Evolutionary conservation across 345 rosid species (phyloP).

Genomic region (Jatropha curcas): DNA sequence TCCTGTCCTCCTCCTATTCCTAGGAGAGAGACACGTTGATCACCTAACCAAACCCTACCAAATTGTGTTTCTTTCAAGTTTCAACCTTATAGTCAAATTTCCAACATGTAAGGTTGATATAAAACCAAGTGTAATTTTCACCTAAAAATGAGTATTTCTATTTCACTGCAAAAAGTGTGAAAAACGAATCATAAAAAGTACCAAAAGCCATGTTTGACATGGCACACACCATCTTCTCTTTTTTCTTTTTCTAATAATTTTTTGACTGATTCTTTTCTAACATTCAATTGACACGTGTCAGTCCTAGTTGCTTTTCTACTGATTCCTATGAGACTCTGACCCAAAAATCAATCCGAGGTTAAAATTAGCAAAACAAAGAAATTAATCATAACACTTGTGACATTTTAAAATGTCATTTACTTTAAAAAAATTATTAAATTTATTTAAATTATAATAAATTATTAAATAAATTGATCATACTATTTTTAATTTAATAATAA

Average conservation of each 20-base stretch:
- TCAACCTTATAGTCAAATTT: not conserved
- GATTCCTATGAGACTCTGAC: not conserved
- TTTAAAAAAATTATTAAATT: too few relatives aligned
- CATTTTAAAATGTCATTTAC: too few relatives aligned
- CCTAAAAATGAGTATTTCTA: not conserved
- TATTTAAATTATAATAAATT: too few relatives aligned
- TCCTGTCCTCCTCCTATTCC: too few relatives aligned
- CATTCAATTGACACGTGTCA: constrained; percentile 1
- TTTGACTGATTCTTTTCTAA: constrained; percentile 14
- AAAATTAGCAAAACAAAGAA: not conserved
- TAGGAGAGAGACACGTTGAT: too few relatives aligned
- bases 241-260: too few relatives aligned
- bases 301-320: not conserved
- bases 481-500: too few relatives aligned
- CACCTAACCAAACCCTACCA: too few relatives aligned
- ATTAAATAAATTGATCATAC: too few relatives aligned
- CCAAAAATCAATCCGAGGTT: not conserved
- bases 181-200: constrained; percentile 15
- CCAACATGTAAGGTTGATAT: not conserved
- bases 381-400: not conserved
- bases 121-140: not conserved
- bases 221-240: too few relatives aligned
- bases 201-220: constrained; percentile 7
- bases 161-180: not conserved
- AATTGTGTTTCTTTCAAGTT: not conserved